Percentiles rank a stretch among this genome's conserved stretches.
These are phyloP conservation scores for Psophocarpus tetragonolobus DNA, from an alignment of 306 rosid species.

Conservation along the genomic window DNA sequence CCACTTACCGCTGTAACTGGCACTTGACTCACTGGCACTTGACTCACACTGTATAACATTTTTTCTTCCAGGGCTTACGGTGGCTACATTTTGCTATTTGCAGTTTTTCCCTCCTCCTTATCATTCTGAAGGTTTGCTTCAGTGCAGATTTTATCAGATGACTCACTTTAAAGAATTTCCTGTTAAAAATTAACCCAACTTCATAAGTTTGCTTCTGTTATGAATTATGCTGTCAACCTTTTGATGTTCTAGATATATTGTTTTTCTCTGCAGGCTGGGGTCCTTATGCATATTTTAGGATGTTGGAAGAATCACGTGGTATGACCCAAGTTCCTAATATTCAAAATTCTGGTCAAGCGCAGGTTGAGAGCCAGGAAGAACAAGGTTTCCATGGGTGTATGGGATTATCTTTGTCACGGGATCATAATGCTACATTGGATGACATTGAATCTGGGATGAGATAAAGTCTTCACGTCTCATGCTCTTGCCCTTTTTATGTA, in stretches of 20 bases:
- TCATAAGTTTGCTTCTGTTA: background rate
- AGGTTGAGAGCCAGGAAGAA: constrained; percentile 41
- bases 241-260: constrained; percentile 27
- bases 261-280: constrained; percentile 74
- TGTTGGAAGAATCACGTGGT: constrained; percentile 51
- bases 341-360: constrained; percentile 32
- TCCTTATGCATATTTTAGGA: constrained; percentile 76
- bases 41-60: background rate
- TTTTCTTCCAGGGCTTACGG: constrained; percentile 62
- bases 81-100: constrained; percentile 81
- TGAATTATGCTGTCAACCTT: background rate
- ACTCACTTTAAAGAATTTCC: background rate
- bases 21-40: constrained; percentile 26
- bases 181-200: background rate
- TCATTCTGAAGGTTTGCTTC: constrained; percentile 71
- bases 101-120: constrained; percentile 92
- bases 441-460: constrained; percentile 66
- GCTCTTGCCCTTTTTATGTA: constrained; percentile 24
- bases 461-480: constrained; percentile 25
- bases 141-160: background rate
- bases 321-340: constrained; percentile 33
- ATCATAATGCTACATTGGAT: constrained; percentile 39
- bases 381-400: constrained; percentile 47
- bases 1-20: constrained; percentile 1
- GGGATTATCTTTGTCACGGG: constrained; percentile 46